Conservation (phyloP, 164 flowering plant genomes). For the Tinospora cordifolia region DNA sequence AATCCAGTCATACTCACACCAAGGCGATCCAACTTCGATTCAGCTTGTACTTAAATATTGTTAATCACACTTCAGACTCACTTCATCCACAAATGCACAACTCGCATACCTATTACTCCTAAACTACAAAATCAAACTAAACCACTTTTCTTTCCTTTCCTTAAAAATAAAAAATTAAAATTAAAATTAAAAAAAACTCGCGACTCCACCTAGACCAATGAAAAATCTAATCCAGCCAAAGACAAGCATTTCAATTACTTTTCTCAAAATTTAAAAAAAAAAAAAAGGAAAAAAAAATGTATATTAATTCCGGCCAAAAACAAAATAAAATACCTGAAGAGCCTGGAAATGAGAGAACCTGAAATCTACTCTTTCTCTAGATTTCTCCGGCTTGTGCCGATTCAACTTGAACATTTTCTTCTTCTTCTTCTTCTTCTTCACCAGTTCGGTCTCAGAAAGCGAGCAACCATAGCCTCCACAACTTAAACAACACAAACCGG, state of each 20-base stretch:
- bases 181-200: neutral
- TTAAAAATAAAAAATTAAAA: neutral
- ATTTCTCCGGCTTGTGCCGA: conserved; percentile 34
- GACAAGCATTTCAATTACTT: no score
- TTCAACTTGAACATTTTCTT: conserved; percentile 57
- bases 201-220: neutral
- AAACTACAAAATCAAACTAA: neutral
- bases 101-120: no score
- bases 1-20: no score
- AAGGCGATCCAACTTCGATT: no score
- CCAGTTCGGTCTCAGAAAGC: neutral
- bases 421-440: conserved; percentile 5
- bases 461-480: neutral
- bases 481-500: neutral
- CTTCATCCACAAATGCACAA: no score
- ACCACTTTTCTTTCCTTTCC: no score
- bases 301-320: neutral
- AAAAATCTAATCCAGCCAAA: neutral
- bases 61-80: no score
- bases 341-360: conserved; percentile 51
- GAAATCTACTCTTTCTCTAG: conserved; percentile 62
- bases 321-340: conserved; percentile 32
- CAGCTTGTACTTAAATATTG: no score
- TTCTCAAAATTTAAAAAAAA: no score
- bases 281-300: neutral